Base-by-base conservation (phyloP, 495 filamentous ascomycete genomes). In the Ascobolus immersus region DNA sequence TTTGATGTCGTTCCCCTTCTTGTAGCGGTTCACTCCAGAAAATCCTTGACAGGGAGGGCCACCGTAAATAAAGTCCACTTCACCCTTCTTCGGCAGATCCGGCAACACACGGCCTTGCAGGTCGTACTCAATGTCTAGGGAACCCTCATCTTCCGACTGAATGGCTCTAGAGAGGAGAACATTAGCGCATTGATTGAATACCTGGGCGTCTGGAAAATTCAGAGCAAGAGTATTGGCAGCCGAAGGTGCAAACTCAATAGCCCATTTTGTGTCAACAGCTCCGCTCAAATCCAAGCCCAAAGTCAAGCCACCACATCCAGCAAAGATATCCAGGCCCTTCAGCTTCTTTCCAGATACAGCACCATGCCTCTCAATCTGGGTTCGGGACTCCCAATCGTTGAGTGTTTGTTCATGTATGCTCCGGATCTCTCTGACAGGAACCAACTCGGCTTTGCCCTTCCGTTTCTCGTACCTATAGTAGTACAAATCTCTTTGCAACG, bases 21-120 rank as follows among this genome's bases (percentile, higher is more conserved):
- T 39, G 29, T 28, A 39, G 5, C 37, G 32, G 17, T 39, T 39
- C 7, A 35, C 19, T 4, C 22, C 31, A 10, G 37, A 39, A 27
- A 39, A 39, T 17, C 32, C 37, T 13, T 39, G 37, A 12, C 37
- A 39, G 6, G 32, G 37, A 24, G 37, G 32, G 5, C 37, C 37
- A 19, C 37, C 37, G 28, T 39, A 39, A 12, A 35, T 39, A 15
- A 35, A 39, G 17, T 39, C 32, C n/a, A 35, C 37, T 20, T 35
- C 32, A n/a, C 37, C 37, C 4, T 33, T 32, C 15, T 35, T 33
- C 4, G 32, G 32, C 31, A 35, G 25, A 21, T 1, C 21, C 6
- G 32, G 37, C 8, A 32, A 33, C 22, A 28, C 25, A 13, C 29
- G 20, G 10, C 32, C 37, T 12, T 35, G 37, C 11, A 22, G 28